Evolutionary conservation across 2,329 filamentous ascomycete species (phyloP).

Genomic region (Aspergillus ibericus): DNA sequence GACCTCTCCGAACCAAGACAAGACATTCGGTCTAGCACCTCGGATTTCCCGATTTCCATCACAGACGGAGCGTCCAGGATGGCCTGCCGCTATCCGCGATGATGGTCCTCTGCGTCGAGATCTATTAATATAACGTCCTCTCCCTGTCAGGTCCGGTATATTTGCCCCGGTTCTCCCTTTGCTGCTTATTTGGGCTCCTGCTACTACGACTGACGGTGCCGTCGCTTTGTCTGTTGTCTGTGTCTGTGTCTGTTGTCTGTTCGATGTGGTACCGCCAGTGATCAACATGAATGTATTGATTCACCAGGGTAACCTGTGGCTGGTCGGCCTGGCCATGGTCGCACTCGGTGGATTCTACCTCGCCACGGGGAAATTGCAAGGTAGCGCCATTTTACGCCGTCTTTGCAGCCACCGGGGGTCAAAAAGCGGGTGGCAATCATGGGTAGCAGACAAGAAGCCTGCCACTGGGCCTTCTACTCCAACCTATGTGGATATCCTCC

Average conservation of each 20-base stretch:
- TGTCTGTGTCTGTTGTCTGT: neutral
- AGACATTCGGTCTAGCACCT: neutral
- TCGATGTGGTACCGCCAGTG: neutral
- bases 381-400: constrained; percentile 38
- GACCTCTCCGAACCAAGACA: constrained; percentile 4
- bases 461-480: constrained; percentile 25
- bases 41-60: neutral
- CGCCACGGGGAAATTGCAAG: constrained; percentile 31
- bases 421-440: constrained; percentile 54
- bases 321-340: constrained; percentile 23
- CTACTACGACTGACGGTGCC: neutral
- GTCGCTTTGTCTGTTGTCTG: neutral
- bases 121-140: neutral
- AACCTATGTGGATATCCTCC: constrained; percentile 52
- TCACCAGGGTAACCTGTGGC: constrained; percentile 22
- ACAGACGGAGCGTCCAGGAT: neutral
- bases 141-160: neutral
- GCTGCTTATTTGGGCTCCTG: neutral
- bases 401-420: constrained; percentile 46
- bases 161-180: neutral
- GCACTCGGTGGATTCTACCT: constrained; percentile 28
- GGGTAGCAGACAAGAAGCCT: constrained; percentile 50
- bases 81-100: neutral
- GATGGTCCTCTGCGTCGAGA: neutral
- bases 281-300: constrained; percentile 21